These are phyloP conservation scores for Vitis amurensis DNA, from an alignment of 164 flowering plant species.

Conservation along the genomic window DNA sequence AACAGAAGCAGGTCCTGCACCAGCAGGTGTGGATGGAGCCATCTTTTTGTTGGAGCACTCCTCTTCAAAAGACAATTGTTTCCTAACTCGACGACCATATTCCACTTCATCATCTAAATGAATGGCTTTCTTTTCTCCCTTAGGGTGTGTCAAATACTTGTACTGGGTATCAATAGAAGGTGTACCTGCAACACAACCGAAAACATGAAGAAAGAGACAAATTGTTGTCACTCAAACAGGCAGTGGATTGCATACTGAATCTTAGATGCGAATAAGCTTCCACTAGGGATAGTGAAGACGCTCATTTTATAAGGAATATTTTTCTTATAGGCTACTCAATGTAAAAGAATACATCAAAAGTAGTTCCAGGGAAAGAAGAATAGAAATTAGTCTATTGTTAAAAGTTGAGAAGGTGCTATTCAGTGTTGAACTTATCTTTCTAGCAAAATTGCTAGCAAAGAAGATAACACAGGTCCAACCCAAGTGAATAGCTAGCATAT, in stretches of 20 bases:
- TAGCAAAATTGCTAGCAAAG: too few species aligned
- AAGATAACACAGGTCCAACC: neutral
- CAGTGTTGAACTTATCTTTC: too few species aligned
- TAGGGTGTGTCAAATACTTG: neutral
- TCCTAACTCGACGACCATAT: constrained; percentile 20
- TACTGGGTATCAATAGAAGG: constrained; percentile 15
- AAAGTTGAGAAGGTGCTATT: too few species aligned
- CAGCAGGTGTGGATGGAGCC: constrained; percentile 33
- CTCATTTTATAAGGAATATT: too few species aligned
- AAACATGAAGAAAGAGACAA: neutral
- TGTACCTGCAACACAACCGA: constrained; percentile 21
- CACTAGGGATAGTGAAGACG: too few species aligned
- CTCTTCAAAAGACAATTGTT: constrained; percentile 29
- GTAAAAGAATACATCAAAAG: neutral
- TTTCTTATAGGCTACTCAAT: neutral
- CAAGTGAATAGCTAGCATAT: neutral
- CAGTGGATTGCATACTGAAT: too few species aligned
- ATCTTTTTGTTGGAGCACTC: constrained; percentile 25
- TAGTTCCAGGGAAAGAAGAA: too few species aligned
- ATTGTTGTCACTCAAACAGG: neutral
- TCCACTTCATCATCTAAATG: constrained; percentile 2
- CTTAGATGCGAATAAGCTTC: too few species aligned
- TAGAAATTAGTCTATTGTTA: too few species aligned
- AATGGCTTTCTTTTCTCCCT: constrained; percentile 7
- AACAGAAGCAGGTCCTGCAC: constrained; percentile 17